These are phyloP conservation scores for Saururus chinensis DNA, from an alignment of 164 flowering plant species.

Conservation along the genomic window DNA sequence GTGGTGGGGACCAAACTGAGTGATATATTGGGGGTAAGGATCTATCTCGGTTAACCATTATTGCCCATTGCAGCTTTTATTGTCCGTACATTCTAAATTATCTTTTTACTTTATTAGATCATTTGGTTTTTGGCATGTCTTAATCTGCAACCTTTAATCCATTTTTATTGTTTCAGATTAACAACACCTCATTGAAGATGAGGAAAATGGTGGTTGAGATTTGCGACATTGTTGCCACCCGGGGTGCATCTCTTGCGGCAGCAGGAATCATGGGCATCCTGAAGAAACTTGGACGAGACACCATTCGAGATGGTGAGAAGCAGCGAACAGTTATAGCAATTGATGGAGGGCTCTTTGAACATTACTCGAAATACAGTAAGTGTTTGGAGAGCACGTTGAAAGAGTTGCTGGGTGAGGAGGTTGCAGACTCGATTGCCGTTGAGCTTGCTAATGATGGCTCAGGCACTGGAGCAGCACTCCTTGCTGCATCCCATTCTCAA, in stretches of 20 bases:
- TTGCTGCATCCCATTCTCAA: constrained; percentile 38
- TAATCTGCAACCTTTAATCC: background rate
- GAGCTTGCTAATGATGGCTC: constrained; percentile 48
- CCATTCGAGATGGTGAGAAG: constrained; percentile 2
- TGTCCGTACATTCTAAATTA: too few species aligned
- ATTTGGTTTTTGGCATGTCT: background rate
- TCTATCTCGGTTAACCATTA: background rate
- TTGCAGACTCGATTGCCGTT: constrained; percentile 33
- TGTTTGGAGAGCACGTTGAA: constrained; percentile 44
- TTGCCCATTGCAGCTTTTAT: too few species aligned
- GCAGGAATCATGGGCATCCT: constrained; percentile 55
- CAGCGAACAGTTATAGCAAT: constrained; percentile 37
- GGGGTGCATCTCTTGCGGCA: constrained; percentile 57
- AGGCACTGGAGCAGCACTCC: constrained; percentile 45
- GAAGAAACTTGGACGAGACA: constrained; percentile 40
- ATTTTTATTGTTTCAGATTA: constrained; percentile 8
- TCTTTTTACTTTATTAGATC: background rate
- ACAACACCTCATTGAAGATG: constrained; percentile 23
- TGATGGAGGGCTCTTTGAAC: constrained; percentile 58
- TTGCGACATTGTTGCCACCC: constrained; percentile 49
- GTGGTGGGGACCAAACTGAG: constrained; percentile 38
- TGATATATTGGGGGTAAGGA: constrained; percentile 36
- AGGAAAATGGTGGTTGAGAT: constrained; percentile 42
- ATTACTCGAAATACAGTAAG: constrained; percentile 48
- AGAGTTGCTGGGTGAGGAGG: constrained; percentile 57